phyloP scores from a whole-genome alignment of 176 grass and related monocot genomes.

The Zoysia japonica region DNA sequence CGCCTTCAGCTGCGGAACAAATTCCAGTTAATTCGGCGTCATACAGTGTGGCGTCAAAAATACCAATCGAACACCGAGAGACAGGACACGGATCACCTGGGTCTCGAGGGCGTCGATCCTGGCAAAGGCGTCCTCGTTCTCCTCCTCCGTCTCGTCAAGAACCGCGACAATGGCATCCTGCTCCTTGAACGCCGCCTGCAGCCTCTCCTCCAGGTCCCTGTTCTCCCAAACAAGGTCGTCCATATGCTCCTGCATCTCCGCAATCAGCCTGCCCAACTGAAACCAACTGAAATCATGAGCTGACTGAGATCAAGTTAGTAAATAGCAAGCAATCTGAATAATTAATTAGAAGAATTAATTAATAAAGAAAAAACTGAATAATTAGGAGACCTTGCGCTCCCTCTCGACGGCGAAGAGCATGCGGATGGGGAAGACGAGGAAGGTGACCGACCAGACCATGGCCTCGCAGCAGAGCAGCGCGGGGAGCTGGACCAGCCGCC shows the following conservation, averaged over 20 bases:
- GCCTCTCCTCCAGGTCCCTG: conserved; percentile 10
- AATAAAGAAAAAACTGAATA: too few relatives aligned
- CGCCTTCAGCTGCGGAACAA: too few relatives aligned
- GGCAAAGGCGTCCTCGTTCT: background rate
- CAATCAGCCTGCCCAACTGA: background rate
- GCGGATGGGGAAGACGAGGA: conserved; percentile 45
- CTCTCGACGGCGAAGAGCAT: conserved; percentile 38
- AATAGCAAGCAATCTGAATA: too few relatives aligned
- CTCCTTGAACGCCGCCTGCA: conserved; percentile 39
- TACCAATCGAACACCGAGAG: too few relatives aligned
- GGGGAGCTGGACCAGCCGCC: background rate
- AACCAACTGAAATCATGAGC: too few relatives aligned
- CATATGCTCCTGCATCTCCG: conserved; percentile 68
- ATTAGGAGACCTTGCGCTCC: conserved; percentile 19
- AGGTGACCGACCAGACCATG: conserved; percentile 35
- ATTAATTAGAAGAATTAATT: too few relatives aligned
- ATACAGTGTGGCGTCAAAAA: too few relatives aligned
- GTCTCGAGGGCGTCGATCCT: too few relatives aligned
- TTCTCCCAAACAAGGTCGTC: conserved; percentile 53
- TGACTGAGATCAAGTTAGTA: too few relatives aligned
- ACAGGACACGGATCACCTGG: too few relatives aligned
- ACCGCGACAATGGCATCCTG: conserved; percentile 22
- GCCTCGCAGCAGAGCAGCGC: conserved; percentile 36
- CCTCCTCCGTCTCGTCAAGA: conserved; percentile 64
- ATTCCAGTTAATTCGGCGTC: too few relatives aligned